phyloP scores from a whole-genome alignment of 1,284 basidiomycete species.

The Phylloboletellus chloephorus region DNA sequence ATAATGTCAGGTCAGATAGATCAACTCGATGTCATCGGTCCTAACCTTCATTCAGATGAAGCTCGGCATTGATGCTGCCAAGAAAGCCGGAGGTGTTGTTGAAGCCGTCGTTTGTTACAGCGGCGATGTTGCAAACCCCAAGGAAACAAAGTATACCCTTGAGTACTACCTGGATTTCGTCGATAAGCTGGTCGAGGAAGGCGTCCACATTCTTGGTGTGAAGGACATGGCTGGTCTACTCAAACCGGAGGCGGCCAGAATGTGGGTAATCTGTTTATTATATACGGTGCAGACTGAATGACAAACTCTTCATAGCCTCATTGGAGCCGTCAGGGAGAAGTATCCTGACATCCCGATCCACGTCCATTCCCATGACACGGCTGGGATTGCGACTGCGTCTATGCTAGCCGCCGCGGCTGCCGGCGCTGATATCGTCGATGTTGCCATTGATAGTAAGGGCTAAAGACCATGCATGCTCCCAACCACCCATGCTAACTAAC shows the following conservation, averaged over 20 bases:
- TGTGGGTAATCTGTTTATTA: constrained; percentile 45
- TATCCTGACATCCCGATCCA: constrained; percentile 98
- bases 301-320: constrained; percentile 50
- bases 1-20: constrained; percentile 48
- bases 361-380: constrained; percentile 99
- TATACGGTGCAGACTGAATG: constrained; percentile 6
- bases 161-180: constrained; percentile 98
- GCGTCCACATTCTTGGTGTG: constrained; percentile 96
- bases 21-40: neutral
- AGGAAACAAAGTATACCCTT: constrained; percentile 96
- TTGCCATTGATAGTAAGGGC: constrained; percentile 90
- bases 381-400: constrained; percentile 93
- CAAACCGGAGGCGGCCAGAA: constrained; percentile 88
- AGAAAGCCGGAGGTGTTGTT: constrained; percentile 98
- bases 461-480: neutral
- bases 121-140: constrained; percentile 93
- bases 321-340: constrained; percentile 91
- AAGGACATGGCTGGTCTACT: constrained; percentile 99
- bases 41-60: constrained; percentile 59
- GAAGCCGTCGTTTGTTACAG: constrained; percentile 99
- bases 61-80: constrained; percentile 97
- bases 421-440: constrained; percentile 96
- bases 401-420: constrained; percentile 96
- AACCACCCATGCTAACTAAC: constrained; percentile 9
- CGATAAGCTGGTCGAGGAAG: constrained; percentile 89